Evolutionary conservation across 2,329 filamentous ascomycete species (phyloP).

Genomic region (Botryosphaeria agaves): DNA sequence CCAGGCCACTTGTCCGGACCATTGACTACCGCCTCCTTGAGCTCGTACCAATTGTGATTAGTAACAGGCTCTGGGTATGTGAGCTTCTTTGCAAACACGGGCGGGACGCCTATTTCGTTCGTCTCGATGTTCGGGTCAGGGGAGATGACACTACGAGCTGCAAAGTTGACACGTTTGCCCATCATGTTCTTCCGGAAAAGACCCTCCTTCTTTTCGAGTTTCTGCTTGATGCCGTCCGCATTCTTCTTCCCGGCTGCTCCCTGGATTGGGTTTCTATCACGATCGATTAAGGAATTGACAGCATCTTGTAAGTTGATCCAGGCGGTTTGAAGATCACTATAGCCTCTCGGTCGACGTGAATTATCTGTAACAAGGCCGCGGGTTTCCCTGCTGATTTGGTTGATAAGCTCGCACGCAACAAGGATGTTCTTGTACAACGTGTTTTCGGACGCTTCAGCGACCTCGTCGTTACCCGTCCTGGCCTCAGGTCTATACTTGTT

Average conservation of each 20-base stretch:
- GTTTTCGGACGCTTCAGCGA: slow-evolving; percentile 82
- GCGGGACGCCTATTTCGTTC: slow-evolving; percentile 94
- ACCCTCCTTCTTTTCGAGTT: slow-evolving; percentile 96
- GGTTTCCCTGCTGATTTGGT: slow-evolving; percentile 56
- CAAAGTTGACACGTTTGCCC: slow-evolving; percentile 98
- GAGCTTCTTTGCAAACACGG: slow-evolving; percentile 91
- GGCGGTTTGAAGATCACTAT: slow-evolving; percentile 61
- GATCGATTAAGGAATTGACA: slow-evolving; percentile 86
- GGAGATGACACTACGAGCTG: slow-evolving; percentile 92
- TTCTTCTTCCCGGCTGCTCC: slow-evolving; percentile 61
- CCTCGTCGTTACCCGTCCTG: slow-evolving; percentile 59
- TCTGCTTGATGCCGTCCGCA: slow-evolving; percentile 93
- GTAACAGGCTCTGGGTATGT: slow-evolving; percentile 97
- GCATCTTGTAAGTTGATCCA: slow-evolving; percentile 74
- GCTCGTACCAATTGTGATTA: slow-evolving; percentile 87
- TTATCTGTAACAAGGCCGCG: slow-evolving; percentile 27
- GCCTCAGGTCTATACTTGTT: slow-evolving; percentile 85
- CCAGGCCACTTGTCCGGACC: slow-evolving; percentile 89
- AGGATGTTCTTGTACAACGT: slow-evolving; percentile 73
- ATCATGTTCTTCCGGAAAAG: slow-evolving; percentile 99
- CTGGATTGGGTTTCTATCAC: slow-evolving; percentile 67
- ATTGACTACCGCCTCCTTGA: slow-evolving; percentile 93
- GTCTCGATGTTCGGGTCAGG: slow-evolving; percentile 98
- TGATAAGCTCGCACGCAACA: slow-evolving; percentile 54
- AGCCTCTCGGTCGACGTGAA: slow-evolving; percentile 37